phyloP scores from a whole-genome alignment of 306 rosid species.

The Acacia melanoxylon region DNA sequence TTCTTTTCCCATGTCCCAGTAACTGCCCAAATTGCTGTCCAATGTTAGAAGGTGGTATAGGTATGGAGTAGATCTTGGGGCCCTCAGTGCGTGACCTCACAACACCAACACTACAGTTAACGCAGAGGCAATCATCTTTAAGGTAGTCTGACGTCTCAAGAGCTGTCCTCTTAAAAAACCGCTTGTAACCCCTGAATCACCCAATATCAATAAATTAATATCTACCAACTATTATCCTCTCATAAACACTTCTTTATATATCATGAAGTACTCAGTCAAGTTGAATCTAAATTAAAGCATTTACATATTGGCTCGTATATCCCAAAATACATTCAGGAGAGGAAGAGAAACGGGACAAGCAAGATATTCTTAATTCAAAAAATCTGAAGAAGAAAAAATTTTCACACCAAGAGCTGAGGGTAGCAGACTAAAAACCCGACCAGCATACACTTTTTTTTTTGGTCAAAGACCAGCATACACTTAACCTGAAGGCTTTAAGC shows the following conservation, averaged over 20 bases:
- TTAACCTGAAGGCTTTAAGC: background rate
- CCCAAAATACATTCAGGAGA: background rate
- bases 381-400: background rate
- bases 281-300: background rate
- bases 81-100: constrained; percentile 78
- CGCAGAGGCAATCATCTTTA: constrained; percentile 75
- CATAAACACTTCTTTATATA: constrained; percentile 4
- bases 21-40: constrained; percentile 58
- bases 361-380: background rate
- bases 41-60: constrained; percentile 48
- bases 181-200: constrained; percentile 85
- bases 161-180: constrained; percentile 70
- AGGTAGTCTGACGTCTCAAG: constrained; percentile 83
- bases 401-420: background rate
- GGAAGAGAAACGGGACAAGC: background rate
- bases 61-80: constrained; percentile 62
- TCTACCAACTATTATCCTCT: background rate
- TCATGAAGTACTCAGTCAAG: background rate
- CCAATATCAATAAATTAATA: constrained; percentile 24
- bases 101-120: constrained; percentile 81
- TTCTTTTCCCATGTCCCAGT: constrained; percentile 56
- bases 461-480: background rate
- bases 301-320: background rate
- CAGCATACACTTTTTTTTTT: no score
- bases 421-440: background rate